These are phyloP conservation scores for Lasiodiplodia sp. DNA, from an alignment of 2,329 filamentous ascomycete species.

Conservation along the genomic window DNA sequence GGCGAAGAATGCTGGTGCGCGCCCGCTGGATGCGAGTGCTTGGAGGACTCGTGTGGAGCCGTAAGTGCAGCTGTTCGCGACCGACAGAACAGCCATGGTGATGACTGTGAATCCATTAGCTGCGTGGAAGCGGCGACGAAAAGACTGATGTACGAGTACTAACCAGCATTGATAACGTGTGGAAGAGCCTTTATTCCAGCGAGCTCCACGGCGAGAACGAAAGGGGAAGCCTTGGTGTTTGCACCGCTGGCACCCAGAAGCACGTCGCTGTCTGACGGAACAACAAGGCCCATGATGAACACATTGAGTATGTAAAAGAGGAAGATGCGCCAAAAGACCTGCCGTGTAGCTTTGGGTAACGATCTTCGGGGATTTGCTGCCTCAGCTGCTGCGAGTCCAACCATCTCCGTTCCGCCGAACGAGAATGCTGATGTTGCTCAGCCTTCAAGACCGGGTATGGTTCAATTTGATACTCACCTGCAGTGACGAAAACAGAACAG, in stretches of 20 bases:
- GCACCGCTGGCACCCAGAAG: constrained; percentile 46
- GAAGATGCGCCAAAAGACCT: constrained; percentile 57
- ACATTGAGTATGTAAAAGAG: constrained; percentile 56
- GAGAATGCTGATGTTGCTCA: constrained; percentile 56
- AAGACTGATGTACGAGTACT: not conserved
- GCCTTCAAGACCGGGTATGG: too few species aligned
- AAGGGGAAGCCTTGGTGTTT: constrained; percentile 63
- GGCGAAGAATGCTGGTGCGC: constrained; percentile 61
- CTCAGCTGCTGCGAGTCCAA: constrained; percentile 68
- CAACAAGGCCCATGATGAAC: constrained; percentile 54
- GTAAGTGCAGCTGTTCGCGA: constrained; percentile 88
- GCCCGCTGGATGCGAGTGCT: constrained; percentile 78
- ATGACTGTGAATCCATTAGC: constrained; percentile 63
- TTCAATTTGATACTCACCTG: constrained; percentile 36
- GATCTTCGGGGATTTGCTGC: constrained; percentile 63
- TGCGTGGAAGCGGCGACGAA: not conserved
- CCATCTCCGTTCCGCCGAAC: constrained; percentile 68
- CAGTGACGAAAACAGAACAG: constrained; percentile 69
- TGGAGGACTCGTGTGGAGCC: constrained; percentile 86
- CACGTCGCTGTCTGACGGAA: constrained; percentile 42
- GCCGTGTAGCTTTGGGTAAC: constrained; percentile 53
- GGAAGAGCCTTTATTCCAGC: constrained; percentile 68
- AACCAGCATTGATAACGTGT: constrained; percentile 67
- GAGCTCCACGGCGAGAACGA: constrained; percentile 70
- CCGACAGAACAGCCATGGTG: constrained; percentile 82